These are phyloP conservation scores for Lepraria neglecta DNA, from an alignment of 495 filamentous ascomycete genomes.

Conservation along the genomic window DNA sequence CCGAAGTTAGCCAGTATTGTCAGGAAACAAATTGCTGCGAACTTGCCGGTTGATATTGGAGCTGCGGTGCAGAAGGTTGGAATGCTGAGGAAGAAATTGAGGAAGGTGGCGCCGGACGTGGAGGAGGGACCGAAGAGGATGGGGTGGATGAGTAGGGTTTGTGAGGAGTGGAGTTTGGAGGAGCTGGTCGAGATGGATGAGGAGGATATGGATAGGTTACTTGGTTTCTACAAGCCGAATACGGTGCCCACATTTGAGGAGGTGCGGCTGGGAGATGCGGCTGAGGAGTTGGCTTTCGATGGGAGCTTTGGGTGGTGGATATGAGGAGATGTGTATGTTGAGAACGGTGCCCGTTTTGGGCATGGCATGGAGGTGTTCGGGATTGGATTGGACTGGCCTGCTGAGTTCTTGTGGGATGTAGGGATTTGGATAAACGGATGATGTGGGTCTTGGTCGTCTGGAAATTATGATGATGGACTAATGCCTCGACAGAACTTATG, in stretches of 20 bases:
- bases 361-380: background rate
- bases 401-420: no score
- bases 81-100: conserved; percentile 66
- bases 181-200: conserved; percentile 82
- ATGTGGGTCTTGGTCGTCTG: background rate
- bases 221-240: conserved; percentile 59
- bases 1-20: conserved; percentile 86
- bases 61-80: conserved; percentile 80
- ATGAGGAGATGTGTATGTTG: conserved; percentile 2
- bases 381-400: background rate
- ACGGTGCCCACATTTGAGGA: conserved; percentile 39
- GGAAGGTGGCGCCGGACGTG: conserved; percentile 62
- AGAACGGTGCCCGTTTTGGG: no score
- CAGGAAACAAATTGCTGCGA: conserved; percentile 70
- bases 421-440: background rate
- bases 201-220: conserved; percentile 70
- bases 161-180: conserved; percentile 78
- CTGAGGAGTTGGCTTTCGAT: conserved; percentile 28
- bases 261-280: conserved; percentile 30
- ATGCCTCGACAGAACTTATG: background rate
- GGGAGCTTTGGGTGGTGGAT: conserved; percentile 35
- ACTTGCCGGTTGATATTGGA: conserved; percentile 69
- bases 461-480: background rate
- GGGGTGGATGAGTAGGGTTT: conserved; percentile 91
- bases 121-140: conserved; percentile 84